A percentile compares a stretch with the other conserved stretches of the same genome.
Evolutionary conservation across 2,329 filamentous ascomycete species (phyloP).

Genomic region (Pseudogymnoascus sp.): DNA sequence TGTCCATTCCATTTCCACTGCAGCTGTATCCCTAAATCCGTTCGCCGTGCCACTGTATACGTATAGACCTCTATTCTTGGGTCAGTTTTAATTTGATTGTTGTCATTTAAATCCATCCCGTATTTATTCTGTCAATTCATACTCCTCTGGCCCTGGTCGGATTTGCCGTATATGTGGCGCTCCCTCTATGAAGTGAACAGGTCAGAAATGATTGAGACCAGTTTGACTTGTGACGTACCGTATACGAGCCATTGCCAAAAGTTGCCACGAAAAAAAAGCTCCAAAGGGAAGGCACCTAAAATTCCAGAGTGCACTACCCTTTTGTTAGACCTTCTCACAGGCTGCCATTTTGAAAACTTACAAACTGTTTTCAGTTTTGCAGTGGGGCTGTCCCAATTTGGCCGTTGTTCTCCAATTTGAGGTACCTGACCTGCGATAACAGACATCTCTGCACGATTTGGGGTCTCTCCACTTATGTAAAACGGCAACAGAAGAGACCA

Average conservation of each 20-base stretch:
- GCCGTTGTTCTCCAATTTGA: not conserved
- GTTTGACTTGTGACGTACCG: not conserved
- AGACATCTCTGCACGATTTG: not conserved
- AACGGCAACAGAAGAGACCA: not conserved
- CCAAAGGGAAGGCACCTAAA: not conserved
- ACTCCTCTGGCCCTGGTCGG: not conserved
- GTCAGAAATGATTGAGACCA: not conserved
- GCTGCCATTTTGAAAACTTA: not conserved
- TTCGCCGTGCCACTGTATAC: not conserved
- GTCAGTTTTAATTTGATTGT: not conserved
- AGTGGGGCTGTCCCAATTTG: not conserved
- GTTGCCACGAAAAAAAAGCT: not conserved
- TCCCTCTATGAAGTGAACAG: not conserved
- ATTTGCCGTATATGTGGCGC: not conserved
- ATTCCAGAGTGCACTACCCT: not conserved
- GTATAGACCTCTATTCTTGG: not conserved
- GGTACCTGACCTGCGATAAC: not conserved
- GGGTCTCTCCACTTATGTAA: not conserved
- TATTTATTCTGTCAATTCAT: not conserved
- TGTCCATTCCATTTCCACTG: not conserved
- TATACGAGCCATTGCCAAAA: not conserved
- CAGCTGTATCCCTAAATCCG: not conserved
- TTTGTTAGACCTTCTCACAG: not conserved
- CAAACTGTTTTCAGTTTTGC: not conserved
- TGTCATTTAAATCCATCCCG: not conserved